A percentile compares a stretch with the other conserved stretches of the same genome.
Evolutionary conservation across 139 green algal species (phyloP).

Genomic region (Haematococcus sp.): DNA sequence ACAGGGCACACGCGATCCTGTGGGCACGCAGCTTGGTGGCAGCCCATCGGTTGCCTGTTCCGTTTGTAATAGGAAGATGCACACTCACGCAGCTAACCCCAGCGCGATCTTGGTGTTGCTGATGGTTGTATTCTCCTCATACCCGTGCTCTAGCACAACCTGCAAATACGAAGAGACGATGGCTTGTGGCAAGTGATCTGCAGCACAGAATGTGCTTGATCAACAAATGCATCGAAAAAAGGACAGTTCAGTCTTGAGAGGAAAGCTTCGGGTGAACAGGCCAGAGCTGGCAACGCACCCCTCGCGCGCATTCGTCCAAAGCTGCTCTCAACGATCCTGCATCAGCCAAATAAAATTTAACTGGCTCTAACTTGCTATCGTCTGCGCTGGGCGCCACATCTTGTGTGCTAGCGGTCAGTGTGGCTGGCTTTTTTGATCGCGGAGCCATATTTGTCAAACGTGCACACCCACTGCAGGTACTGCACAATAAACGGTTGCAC

Average conservation of each 20-base stretch:
- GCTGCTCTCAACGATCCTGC: constrained; percentile 51
- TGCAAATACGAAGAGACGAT: constrained; percentile 16
- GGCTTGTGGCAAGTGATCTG: not conserved
- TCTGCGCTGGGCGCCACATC: no score
- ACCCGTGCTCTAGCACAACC: constrained; percentile 50
- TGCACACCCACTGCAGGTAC: no score
- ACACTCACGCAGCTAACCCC: constrained; percentile 64
- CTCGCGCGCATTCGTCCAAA: constrained; percentile 51
- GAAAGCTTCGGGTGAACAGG: no score
- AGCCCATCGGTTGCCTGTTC: not conserved
- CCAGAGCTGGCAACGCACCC: constrained; percentile 34
- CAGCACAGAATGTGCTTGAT: not conserved
- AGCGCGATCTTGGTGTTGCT: constrained; percentile 73
- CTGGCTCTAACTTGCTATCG: constrained; percentile 12
- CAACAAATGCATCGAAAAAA: not conserved
- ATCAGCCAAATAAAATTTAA: constrained; percentile 57
- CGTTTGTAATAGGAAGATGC: not conserved
- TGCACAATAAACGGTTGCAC: no score
- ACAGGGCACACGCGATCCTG: constrained; percentile 61
- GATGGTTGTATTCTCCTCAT: constrained; percentile 57
- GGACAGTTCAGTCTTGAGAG: not conserved
- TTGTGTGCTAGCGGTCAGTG: no score
- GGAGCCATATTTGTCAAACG: no score
- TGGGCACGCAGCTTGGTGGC: not conserved
- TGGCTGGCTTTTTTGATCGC: no score